Percentiles rank a stretch among this genome's conserved stretches.
Evolutionary conservation across 2,329 filamentous ascomycete species (phyloP).

Genomic region (Neobulgaria alba): DNA sequence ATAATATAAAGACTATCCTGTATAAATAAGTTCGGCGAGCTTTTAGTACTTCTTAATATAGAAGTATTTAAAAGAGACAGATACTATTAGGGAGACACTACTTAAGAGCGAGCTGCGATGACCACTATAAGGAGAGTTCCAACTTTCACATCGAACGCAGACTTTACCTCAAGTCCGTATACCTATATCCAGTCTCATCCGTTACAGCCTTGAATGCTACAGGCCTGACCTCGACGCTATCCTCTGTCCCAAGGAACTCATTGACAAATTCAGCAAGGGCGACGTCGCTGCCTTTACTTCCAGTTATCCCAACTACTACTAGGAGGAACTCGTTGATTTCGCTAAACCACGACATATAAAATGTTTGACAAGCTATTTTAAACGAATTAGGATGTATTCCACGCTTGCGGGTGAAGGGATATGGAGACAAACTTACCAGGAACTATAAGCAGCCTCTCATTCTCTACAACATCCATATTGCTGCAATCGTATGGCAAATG

Average conservation of each 20-base stretch:
- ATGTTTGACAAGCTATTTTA: conserved; percentile 4
- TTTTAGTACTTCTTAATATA: too few species aligned
- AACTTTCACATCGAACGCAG: too few species aligned
- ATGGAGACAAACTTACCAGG: conserved; percentile 4
- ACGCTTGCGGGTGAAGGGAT: not conserved
- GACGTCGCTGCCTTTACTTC: conserved; percentile 3
- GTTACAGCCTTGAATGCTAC: conserved; percentile 5
- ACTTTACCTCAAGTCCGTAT: conserved; percentile 3
- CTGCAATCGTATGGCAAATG: too few species aligned
- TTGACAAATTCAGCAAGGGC: conserved; percentile 4
- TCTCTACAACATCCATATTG: too few species aligned
- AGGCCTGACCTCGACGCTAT: conserved; percentile 3
- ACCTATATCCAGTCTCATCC: conserved; percentile 3
- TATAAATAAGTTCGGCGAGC: too few species aligned
- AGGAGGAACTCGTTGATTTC: conserved; percentile 2
- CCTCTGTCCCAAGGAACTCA: conserved; percentile 2
- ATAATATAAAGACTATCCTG: too few species aligned
- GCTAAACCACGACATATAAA: conserved; percentile 2
- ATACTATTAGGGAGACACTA: too few species aligned
- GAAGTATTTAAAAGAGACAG: too few species aligned
- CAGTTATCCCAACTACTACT: conserved; percentile 2
- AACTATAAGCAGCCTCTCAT: too few species aligned
- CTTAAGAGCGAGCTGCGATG: too few species aligned
- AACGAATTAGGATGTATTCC: conserved; percentile 4
- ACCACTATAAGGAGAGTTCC: too few species aligned